Evolutionary conservation across 1,139 yeast species (phyloP).

Genomic region (Pneumocystis murina): DNA sequence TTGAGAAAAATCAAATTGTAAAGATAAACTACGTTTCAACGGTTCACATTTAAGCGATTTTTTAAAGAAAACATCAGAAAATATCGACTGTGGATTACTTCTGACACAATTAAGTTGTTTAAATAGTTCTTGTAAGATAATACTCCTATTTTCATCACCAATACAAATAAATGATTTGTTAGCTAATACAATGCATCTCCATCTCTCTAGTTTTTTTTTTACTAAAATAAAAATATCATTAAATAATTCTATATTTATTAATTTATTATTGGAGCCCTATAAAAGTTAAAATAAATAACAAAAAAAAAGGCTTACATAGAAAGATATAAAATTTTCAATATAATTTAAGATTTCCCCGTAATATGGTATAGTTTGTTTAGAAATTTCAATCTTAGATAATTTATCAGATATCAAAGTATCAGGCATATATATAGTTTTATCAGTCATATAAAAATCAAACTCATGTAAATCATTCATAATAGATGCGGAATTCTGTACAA

Average conservation of each 20-base stretch:
- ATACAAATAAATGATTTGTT: neutral
- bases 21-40: conserved; percentile 30
- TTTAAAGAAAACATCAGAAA: conserved; percentile 20
- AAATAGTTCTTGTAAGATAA: conserved; percentile 4
- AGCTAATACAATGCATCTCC: neutral
- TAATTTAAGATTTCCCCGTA: conserved; percentile 59
- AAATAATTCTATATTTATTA: conserved; percentile 1
- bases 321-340: neutral
- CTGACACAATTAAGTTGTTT: conserved; percentile 4
- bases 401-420: conserved; percentile 85
- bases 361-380: conserved; percentile 70
- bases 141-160: neutral
- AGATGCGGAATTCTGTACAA: conserved; percentile 83
- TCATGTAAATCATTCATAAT: conserved; percentile 80
- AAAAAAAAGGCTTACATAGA: neutral
- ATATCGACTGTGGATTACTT: neutral
- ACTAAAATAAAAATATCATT: neutral
- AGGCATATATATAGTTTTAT: conserved; percentile 23
- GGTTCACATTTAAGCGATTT: conserved; percentile 35
- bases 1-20: conserved; percentile 29
- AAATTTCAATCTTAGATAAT: conserved; percentile 56
- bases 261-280: neutral
- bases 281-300: neutral
- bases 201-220: conserved; percentile 4
- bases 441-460: conserved; percentile 19